These are phyloP conservation scores for Noccaea caerulescens DNA, from an alignment of 345 rosid genomes.

Conservation along the genomic window DNA sequence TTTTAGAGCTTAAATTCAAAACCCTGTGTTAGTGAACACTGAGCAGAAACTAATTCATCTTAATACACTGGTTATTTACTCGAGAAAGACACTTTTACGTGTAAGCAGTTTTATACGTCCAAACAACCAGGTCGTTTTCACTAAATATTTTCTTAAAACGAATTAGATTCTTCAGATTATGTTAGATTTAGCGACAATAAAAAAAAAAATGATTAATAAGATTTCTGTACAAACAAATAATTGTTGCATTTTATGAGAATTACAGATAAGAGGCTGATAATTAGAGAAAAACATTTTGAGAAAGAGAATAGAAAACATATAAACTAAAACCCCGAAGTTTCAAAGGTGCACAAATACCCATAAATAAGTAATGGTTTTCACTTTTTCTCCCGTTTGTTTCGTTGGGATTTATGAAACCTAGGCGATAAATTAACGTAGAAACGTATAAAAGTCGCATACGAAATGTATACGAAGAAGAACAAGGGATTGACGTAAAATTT, in stretches of 20 bases:
- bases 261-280: neutral
- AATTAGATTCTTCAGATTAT: conserved; percentile 7
- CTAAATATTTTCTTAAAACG: conserved; percentile 3
- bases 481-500: neutral
- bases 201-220: neutral
- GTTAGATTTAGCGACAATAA: neutral
- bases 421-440: conserved; percentile 29
- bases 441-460: conserved; percentile 28
- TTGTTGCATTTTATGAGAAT: neutral
- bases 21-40: neutral
- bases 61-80: neutral
- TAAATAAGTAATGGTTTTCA: neutral
- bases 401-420: conserved; percentile 34
- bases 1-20: neutral
- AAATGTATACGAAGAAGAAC: neutral
- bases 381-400: conserved; percentile 8
- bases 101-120: conserved; percentile 4
- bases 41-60: neutral
- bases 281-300: neutral
- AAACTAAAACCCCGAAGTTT: neutral
- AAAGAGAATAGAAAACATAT: neutral
- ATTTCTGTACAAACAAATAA: neutral
- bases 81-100: neutral
- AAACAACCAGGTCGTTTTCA: conserved; percentile 26
- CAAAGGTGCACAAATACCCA: conserved; percentile 30